Percentiles rank a stretch among this genome's conserved stretches.
Conservation (phyloP, 176 grass and related monocot species). For the Dactylis glomerata region DNA sequence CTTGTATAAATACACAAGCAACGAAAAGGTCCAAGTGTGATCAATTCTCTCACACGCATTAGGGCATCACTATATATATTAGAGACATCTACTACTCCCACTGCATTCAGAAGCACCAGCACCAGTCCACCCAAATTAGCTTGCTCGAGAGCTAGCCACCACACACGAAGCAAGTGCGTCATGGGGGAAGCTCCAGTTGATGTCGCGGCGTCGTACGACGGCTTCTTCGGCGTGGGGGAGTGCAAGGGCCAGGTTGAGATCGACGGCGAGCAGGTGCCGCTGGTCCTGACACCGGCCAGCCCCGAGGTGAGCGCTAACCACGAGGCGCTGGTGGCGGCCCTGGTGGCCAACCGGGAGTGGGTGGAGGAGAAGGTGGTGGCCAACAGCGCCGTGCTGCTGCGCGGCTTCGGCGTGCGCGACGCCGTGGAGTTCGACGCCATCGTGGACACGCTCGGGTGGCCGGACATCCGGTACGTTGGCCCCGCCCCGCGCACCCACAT, state of each 20-base stretch:
- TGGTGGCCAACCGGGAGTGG: constrained; percentile 42
- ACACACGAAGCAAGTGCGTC: not conserved
- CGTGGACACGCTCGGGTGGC: constrained; percentile 52
- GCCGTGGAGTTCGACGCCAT: constrained; percentile 48
- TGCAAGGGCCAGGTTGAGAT: constrained; percentile 58
- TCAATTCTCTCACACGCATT: too few relatives aligned
- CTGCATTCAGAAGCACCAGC: not conserved
- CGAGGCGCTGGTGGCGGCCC: constrained; percentile 37
- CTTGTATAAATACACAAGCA: too few relatives aligned
- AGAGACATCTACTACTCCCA: not conserved
- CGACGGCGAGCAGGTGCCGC: constrained; percentile 56
- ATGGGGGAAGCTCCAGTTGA: not conserved
- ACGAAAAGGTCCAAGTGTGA: too few relatives aligned
- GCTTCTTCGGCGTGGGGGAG: constrained; percentile 43
- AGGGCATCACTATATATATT: not conserved
- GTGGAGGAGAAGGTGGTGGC: constrained; percentile 39
- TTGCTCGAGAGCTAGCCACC: not conserved
- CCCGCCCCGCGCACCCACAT: constrained; percentile 52
- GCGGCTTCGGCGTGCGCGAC: constrained; percentile 55
- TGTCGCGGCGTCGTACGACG: not conserved
- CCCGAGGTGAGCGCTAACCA: not conserved
- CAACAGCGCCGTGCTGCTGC: constrained; percentile 43
- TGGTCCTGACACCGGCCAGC: constrained; percentile 21
- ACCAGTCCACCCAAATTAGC: not conserved
- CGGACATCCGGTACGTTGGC: constrained; percentile 64